These are phyloP conservation scores for Nakazawaea siamensis DNA, from an alignment of 805 yeast genomes.

Conservation along the genomic window DNA sequence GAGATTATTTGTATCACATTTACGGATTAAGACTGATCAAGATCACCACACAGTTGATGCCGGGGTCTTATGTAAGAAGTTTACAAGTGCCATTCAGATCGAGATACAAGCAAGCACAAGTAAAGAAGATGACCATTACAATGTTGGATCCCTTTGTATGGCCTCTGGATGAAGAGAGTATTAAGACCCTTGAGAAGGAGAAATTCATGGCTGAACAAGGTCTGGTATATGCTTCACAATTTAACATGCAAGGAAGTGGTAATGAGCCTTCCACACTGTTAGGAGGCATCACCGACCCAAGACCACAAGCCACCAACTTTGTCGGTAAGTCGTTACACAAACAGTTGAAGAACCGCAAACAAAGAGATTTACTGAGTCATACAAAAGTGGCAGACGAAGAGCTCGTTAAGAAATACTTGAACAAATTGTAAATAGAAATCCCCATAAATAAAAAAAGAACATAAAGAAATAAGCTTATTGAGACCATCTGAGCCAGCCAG, in stretches of 20 bases:
- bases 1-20: constrained; percentile 87
- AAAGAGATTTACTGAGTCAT: constrained; percentile 20
- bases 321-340: constrained; percentile 42
- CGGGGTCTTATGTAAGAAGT: constrained; percentile 54
- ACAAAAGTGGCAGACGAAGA: constrained; percentile 21
- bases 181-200: constrained; percentile 24
- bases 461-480: no score
- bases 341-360: constrained; percentile 37
- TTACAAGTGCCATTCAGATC: constrained; percentile 47
- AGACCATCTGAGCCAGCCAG: constrained; percentile 11
- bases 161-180: constrained; percentile 56
- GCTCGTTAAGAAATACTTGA: constrained; percentile 30
- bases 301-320: constrained; percentile 57
- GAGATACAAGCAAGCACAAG: constrained; percentile 71
- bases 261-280: constrained; percentile 68
- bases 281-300: constrained; percentile 53
- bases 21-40: constrained; percentile 88
- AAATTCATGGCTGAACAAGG: constrained; percentile 22
- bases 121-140: constrained; percentile 94
- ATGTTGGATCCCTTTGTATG: constrained; percentile 94
- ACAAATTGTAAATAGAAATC: constrained; percentile 2
- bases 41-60: constrained; percentile 78
- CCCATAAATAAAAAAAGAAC: neutral
- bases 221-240: no score
- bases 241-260: no score